Percentiles rank a stretch among this genome's conserved stretches.
These are phyloP conservation scores for Oryza coarctata DNA, from an alignment of 176 grass and related monocot species.

Conservation along the genomic window DNA sequence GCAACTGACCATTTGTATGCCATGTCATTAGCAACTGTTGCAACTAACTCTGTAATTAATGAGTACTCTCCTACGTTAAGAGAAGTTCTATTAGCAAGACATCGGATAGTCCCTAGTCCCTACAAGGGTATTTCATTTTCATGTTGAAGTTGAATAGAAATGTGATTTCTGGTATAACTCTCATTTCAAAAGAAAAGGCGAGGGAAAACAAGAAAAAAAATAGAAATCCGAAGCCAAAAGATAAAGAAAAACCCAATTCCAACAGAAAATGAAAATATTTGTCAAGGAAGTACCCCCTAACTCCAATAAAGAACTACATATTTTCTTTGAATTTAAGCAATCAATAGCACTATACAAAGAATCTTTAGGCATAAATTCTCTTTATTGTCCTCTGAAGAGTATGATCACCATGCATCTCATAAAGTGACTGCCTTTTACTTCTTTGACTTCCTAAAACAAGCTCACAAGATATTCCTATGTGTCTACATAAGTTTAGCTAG, in stretches of 20 bases:
- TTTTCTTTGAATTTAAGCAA: slow-evolving; percentile 30
- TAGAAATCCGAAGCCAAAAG: background rate
- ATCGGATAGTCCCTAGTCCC: background rate
- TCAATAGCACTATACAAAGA: slow-evolving; percentile 28
- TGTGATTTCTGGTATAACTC: background rate
- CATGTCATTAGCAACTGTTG: background rate
- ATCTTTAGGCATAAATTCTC: slow-evolving; percentile 31
- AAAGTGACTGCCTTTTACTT: slow-evolving; percentile 25
- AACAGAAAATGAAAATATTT: background rate
- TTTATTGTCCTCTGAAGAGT: slow-evolving; percentile 36
- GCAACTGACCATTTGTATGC: background rate
- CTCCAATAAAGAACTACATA: slow-evolving; percentile 36
- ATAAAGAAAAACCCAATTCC: background rate
- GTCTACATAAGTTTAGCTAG: slow-evolving; percentile 5
- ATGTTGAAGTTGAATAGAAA: slow-evolving; percentile 1
- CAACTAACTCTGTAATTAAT: background rate
- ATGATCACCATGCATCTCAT: slow-evolving; percentile 26
- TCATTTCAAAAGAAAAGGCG: background rate
- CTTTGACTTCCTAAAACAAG: slow-evolving; percentile 25
- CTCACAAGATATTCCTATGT: slow-evolving; percentile 17
- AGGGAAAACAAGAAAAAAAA: background rate
- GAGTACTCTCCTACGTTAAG: slow-evolving; percentile 9
- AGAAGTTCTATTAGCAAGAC: background rate
- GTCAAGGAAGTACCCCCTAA: slow-evolving; percentile 1
- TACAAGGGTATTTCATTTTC: background rate